Percentiles rank a stretch among this genome's conserved stretches.
These are phyloP conservation scores for Otatea glauca DNA, from an alignment of 176 grass and related monocot genomes.

Conservation along the genomic window DNA sequence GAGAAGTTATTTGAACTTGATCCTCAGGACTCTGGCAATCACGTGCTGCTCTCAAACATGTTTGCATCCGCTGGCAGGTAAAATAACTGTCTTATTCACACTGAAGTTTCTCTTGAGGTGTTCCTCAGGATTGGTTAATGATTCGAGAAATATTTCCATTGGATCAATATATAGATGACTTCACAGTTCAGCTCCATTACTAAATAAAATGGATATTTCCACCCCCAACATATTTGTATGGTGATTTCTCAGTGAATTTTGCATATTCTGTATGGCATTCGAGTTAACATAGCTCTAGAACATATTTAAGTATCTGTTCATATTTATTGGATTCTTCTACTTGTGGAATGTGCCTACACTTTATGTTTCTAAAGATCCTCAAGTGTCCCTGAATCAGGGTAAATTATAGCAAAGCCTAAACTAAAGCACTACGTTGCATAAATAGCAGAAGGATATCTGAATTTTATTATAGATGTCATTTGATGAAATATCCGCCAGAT, in stretches of 20 bases:
- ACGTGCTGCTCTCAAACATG: slow-evolving; percentile 85
- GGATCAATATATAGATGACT: background rate
- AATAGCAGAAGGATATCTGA: slow-evolving; percentile 1
- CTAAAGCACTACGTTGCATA: background rate
- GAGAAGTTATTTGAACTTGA: slow-evolving; percentile 81
- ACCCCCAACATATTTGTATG: background rate
- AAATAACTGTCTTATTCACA: slow-evolving; percentile 15
- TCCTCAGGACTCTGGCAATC: slow-evolving; percentile 78
- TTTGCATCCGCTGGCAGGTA: slow-evolving; percentile 80
- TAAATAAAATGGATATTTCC: background rate
- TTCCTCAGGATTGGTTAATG: background rate
- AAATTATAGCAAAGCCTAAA: background rate
- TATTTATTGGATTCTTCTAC: slow-evolving; percentile 16
- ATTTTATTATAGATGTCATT: background rate
- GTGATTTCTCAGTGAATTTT: background rate
- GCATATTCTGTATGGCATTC: background rate
- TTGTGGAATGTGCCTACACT: background rate
- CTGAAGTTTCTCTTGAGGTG: background rate
- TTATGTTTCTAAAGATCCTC: background rate
- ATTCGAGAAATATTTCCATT: background rate
- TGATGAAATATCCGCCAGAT: slow-evolving; percentile 11
- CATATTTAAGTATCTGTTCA: background rate
- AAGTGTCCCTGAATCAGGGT: background rate
- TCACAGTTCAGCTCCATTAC: background rate
- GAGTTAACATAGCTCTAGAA: background rate